Conservation (phyloP, 1,284 basidiomycete species). For the Pseudozyma thailandica region DNA sequence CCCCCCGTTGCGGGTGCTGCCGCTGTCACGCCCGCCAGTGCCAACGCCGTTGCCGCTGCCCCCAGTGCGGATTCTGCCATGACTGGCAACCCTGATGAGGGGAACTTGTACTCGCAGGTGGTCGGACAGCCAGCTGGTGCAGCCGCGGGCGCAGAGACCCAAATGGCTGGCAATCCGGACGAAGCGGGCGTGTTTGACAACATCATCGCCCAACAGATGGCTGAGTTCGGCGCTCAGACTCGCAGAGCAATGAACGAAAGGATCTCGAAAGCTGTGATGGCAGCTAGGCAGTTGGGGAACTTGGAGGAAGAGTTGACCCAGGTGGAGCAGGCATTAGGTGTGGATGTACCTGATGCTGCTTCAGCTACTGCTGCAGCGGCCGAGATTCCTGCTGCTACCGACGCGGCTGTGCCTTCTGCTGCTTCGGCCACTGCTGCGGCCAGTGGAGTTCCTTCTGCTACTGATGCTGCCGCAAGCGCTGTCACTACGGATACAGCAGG, state of each 20-base stretch:
- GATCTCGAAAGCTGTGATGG: not conserved
- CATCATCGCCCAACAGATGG: slow-evolving; percentile 35
- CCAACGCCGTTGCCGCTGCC: too few relatives aligned
- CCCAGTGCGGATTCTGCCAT: slow-evolving; percentile 2
- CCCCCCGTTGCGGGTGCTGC: slow-evolving; percentile 7
- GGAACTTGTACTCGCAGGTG: not conserved
- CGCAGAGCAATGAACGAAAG: slow-evolving; percentile 5
- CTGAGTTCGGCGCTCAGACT: slow-evolving; percentile 12
- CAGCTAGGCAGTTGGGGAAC: slow-evolving; percentile 7
- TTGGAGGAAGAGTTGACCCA: slow-evolving; percentile 3
- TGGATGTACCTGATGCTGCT: slow-evolving; percentile 4
- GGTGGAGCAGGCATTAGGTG: slow-evolving; percentile 8
- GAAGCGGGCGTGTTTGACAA: slow-evolving; percentile 11
- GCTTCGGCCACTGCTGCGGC: not conserved
- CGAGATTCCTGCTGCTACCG: too few relatives aligned
- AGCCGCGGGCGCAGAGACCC: not conserved
- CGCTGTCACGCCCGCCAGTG: not conserved
- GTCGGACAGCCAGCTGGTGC: slow-evolving; percentile 7
- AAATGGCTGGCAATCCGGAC: slow-evolving; percentile 22
- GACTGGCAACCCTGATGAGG: not conserved
- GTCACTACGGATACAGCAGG: slow-evolving; percentile 5
- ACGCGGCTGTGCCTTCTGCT: not conserved
- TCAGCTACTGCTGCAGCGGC: not conserved
- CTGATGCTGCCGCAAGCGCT: slow-evolving; percentile 5
- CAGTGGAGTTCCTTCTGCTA: too few relatives aligned